Evolutionary conservation across 306 rosid species (phyloP), one percentile per base, ranked within the genome.

Genomic region (Inga leiocalycina): DNA sequence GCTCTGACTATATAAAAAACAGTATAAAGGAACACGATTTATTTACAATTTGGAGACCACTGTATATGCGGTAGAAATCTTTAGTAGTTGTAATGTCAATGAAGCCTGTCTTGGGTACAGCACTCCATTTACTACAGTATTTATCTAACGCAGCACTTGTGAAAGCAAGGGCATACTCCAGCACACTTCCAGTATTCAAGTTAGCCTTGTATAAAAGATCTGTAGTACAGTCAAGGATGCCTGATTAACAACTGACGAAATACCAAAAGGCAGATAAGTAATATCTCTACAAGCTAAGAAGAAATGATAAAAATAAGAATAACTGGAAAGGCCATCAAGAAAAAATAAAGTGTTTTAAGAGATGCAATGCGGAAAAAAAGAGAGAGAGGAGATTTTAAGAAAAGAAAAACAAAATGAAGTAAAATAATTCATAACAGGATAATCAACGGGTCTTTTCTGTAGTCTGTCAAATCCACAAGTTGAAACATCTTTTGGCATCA

Each of bases 121-220:
- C 94, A 87, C 98, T 93, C 99, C 99, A 96, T 87, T 92, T 92
- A 67, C 89, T 90, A 78, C 99, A 96, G 85, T 92, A 96, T 83
- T 96, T 96, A 89, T 96, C 99, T 74, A 96, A 80, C 68, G 99
- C 92, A 56, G 99, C 99, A 90, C 99, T 93, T 46, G 99, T 93
- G 84, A 96, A 96, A 52, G 99, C 99, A 76, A 96, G 93, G 51
- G 99, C 92, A 83, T 96, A 96, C 87, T 96, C 99, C 82, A 96
- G 89, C 85, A 96, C 97, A 80, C 97, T 93, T 87, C 99, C 99
- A 41, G 96, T 86, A 83, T 96, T 96, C 93, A 96, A 80, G 92
- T 93, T 96, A 75, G 99, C 97, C 90, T 91, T 93, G 85, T 93
- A 96, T 59, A 96, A 77, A 84, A 96, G 97, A 93, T 96, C 99